phyloP scores from a whole-genome alignment of 306 rosid genomes.

The Quercus gilva region DNA sequence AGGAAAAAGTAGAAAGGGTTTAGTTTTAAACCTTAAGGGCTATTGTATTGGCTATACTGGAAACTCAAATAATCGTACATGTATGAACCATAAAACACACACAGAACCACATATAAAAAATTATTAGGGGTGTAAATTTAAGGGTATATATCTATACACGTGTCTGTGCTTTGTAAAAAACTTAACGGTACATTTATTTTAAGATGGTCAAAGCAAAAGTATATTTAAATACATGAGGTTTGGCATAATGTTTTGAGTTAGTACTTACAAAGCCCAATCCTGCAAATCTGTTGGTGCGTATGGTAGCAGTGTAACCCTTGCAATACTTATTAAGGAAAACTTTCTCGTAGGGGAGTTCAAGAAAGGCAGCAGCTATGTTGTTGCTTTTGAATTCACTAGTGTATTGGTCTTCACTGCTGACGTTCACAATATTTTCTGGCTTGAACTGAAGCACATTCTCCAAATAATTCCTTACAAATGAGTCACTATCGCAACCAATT shows the following conservation, averaged over 20 bases:
- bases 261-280: constrained; percentile 44
- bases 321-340: constrained; percentile 24
- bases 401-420: background rate
- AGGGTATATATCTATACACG: no score
- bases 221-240: no score
- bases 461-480: constrained; percentile 8
- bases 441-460: background rate
- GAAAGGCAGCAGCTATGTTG: constrained; percentile 25
- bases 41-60: no score
- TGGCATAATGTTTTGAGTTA: background rate
- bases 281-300: constrained; percentile 27
- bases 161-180: no score
- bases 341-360: constrained; percentile 33
- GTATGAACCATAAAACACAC: no score
- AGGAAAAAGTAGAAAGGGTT: no score
- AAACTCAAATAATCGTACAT: no score
- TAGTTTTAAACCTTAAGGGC: no score
- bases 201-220: no score
- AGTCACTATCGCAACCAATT: constrained; percentile 50
- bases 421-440: background rate
- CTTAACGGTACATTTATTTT: no score
- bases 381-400: background rate
- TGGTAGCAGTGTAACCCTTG: constrained; percentile 10
- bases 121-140: no score
- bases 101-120: no score